Conservation (phyloP, 306 rosid genomes). For the Trifolium subterraneum region DNA sequence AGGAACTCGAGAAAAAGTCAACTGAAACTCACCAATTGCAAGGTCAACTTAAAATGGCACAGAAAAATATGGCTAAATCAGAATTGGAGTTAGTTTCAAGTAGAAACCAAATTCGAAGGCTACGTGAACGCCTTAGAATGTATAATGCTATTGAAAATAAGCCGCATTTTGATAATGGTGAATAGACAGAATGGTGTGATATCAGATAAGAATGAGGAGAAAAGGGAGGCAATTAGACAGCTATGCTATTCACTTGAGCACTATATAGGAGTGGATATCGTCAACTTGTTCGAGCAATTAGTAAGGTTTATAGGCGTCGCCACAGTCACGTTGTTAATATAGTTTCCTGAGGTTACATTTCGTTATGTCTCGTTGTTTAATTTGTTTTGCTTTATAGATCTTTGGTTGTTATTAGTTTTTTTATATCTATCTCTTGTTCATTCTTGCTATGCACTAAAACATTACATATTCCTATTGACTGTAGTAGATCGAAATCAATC, state of each 20-base stretch:
- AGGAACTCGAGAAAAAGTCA: conserved; percentile 45
- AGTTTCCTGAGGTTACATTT: conserved; percentile 43
- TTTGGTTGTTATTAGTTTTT: background rate
- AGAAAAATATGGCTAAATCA: conserved; percentile 38
- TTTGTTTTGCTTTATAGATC: conserved; percentile 22
- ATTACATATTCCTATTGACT: background rate
- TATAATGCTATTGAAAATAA: conserved; percentile 43
- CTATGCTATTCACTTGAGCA: conserved; percentile 80
- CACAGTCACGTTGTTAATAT: conserved; percentile 26
- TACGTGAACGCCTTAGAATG: conserved; percentile 48
- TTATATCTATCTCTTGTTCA: background rate
- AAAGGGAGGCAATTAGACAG: conserved; percentile 79
- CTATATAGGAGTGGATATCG: conserved; percentile 69
- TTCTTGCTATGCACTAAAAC: background rate
- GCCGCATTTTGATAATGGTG: conserved; percentile 45
- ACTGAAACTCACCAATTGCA: conserved; percentile 47
- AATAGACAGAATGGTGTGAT: too few species aligned
- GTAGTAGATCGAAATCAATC: too few species aligned
- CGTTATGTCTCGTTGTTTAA: conserved; percentile 2
- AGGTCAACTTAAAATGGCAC: conserved; percentile 51
- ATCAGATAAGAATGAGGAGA: too few species aligned
- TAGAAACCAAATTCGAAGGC: conserved; percentile 46
- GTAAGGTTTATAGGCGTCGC: conserved; percentile 50
- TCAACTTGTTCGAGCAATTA: conserved; percentile 67
- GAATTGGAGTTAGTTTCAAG: conserved; percentile 48